Percentiles rank a stretch among this genome's conserved stretches.
phyloP scores from a whole-genome alignment of 75 land plant genomes.

The Picea sitchensis region DNA sequence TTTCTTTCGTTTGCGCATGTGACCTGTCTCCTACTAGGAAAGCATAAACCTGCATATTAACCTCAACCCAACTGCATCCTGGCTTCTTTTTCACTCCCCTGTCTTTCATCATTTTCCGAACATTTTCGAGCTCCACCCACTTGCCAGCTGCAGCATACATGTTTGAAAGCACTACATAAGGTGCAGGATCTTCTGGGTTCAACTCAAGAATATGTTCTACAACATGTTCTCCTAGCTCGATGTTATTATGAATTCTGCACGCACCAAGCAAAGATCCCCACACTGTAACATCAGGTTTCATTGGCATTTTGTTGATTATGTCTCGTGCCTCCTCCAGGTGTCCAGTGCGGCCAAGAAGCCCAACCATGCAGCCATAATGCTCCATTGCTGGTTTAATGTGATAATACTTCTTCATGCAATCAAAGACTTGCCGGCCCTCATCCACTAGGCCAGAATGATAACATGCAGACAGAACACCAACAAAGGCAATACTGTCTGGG shows the following conservation, averaged over 20 bases:
- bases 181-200: conserved; percentile 25
- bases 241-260: conserved; percentile 20
- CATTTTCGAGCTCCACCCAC: conserved; percentile 25
- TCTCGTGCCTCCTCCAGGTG: conserved; percentile 25
- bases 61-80: conserved; percentile 42
- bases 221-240: conserved; percentile 17
- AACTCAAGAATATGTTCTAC: conserved; percentile 20
- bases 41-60: conserved; percentile 28
- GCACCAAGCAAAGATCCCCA: conserved; percentile 27
- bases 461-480: conserved; percentile 43
- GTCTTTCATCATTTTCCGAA: conserved; percentile 27
- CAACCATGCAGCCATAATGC: conserved; percentile 53
- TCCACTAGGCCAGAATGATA: conserved; percentile 28
- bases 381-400: conserved; percentile 27
- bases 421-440: conserved; percentile 24
- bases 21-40: conserved; percentile 40
- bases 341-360: conserved; percentile 37
- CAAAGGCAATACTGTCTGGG: conserved; percentile 29
- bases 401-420: conserved; percentile 17
- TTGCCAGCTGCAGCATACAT: conserved; percentile 31
- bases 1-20: conserved; percentile 20
- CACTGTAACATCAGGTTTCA: conserved; percentile 23
- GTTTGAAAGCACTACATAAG: conserved; percentile 31
- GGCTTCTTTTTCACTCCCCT: conserved; percentile 21
- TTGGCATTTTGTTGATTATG: conserved; percentile 30